These are phyloP conservation scores for Haplosporangium gracile DNA, from an alignment of 192 early-diverging fungal genomes.

Conservation along the genomic window DNA sequence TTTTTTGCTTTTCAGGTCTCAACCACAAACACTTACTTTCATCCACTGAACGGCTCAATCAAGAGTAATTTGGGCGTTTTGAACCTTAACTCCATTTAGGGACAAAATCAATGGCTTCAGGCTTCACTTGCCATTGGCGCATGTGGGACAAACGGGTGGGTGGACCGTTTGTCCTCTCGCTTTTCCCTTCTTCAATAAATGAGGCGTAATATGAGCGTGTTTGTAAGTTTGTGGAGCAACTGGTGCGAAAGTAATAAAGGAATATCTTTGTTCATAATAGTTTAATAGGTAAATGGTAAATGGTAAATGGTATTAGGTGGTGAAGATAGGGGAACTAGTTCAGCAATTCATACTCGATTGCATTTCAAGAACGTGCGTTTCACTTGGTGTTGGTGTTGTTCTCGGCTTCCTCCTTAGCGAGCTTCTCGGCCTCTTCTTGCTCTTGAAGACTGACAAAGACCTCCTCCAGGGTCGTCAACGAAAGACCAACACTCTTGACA, in stretches of 20 bases:
- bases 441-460: constrained; percentile 61
- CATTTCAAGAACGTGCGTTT: background rate
- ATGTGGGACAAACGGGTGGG: background rate
- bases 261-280: background rate
- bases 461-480: constrained; percentile 63
- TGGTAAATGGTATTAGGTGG: background rate
- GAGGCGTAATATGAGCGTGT: background rate
- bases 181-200: background rate
- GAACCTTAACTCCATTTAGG: constrained; percentile 4
- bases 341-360: background rate
- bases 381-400: background rate
- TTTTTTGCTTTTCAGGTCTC: background rate
- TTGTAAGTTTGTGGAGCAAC: background rate
- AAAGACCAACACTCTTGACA: constrained; percentile 58
- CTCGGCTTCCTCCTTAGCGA: constrained; percentile 23
- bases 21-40: background rate
- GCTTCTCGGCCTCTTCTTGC: constrained; percentile 32
- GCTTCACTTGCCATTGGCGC: background rate
- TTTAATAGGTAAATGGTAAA: background rate
- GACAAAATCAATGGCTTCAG: background rate
- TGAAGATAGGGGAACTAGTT: background rate
- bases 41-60: background rate
- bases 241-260: background rate
- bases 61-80: background rate
- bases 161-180: background rate